Evolutionary conservation across 2,329 filamentous ascomycete species (phyloP), one percentile per base, ranked within the genome.

Genomic region (Hypoxylon sp.): DNA sequence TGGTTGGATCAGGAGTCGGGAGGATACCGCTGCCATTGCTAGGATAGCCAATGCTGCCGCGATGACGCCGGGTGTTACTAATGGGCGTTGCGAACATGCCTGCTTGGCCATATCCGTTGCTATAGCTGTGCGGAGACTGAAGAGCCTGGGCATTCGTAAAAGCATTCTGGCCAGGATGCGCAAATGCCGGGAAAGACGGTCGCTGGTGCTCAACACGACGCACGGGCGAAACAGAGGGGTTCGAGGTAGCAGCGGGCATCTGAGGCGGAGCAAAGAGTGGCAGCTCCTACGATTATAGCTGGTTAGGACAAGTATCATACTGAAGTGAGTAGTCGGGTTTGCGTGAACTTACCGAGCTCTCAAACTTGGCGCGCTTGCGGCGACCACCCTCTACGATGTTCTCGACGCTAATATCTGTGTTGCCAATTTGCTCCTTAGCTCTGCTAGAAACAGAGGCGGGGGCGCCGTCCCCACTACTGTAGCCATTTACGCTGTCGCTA

Each of bases 301-400:
- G 61, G 63, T 73, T 68, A 75, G 71, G 60, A 63, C 60, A 52
- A 52, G 57, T n/a, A 43, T 51, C 53, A 49, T 35, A 20, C 8
- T 23, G 12, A 35, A 44, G 35, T 50, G 32, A 50, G 11, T 17
- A 32, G 35, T 41, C 12, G n/a, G 40, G 21, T 30, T 48, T 11
- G 37, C 12, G 20, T 30, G 38, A 27, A 80, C 93, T 86, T 88
- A 97, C 93, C 74, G 93, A 97, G 77, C 93, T 97, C 73, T 97
- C 93, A 75, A 88, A 88, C 74, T 96, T 97, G 65, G 93, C 90
- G 68, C 91, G 86, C 79, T 97, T 97, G 69, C 94, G 87, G 72
- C 94, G 88, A 62, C 93, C 92, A 68, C 95, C 94, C 74, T 97
- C 93, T 55, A 99, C 89, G 72, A 99, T 97, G 70, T 99, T 99